Conservation (phyloP, 352 stramenopile genomes). For the Phytopythium aichiense region DNA sequence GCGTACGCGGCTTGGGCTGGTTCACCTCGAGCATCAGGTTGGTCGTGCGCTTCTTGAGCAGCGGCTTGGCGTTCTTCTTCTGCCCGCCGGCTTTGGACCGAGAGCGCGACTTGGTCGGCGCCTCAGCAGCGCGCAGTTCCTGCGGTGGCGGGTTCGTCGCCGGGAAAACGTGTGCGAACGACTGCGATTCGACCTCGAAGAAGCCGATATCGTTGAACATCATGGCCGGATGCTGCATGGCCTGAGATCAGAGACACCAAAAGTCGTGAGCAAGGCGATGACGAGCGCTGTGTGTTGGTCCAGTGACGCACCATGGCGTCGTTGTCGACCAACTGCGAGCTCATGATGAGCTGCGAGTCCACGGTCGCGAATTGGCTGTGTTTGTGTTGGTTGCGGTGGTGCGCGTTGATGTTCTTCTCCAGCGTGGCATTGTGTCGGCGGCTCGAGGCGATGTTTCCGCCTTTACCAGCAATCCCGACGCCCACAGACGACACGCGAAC, state of each 20-base stretch:
- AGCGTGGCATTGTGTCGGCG: constrained; percentile 11
- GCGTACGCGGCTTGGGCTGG: constrained; percentile 59
- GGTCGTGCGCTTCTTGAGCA: constrained; percentile 59
- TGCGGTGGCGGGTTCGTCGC: constrained; percentile 12
- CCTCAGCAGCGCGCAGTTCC: not conserved
- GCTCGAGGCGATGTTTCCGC: not conserved
- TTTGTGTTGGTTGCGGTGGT: constrained; percentile 24
- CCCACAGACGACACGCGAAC: constrained; percentile 1
- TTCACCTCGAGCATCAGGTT: constrained; percentile 54
- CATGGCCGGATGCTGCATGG: constrained; percentile 31
- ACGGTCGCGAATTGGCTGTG: constrained; percentile 28
- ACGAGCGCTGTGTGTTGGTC: not conserved
- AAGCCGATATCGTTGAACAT: constrained; percentile 56
- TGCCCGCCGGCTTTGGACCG: not conserved
- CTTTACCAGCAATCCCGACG: not conserved
- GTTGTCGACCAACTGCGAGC: constrained; percentile 2
- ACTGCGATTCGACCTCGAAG: constrained; percentile 72
- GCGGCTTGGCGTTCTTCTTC: constrained; percentile 41
- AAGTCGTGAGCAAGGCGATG: not conserved
- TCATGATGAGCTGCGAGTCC: constrained; percentile 7
- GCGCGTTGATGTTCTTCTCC: constrained; percentile 32
- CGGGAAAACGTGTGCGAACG: constrained; percentile 47
- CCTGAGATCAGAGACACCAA: not conserved
- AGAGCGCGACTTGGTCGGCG: not conserved
- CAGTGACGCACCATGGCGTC: constrained; percentile 1